Percentiles rank a stretch among this genome's conserved stretches.
Conservation (phyloP, 2,329 filamentous ascomycete genomes). For the Claviceps maximensis region DNA sequence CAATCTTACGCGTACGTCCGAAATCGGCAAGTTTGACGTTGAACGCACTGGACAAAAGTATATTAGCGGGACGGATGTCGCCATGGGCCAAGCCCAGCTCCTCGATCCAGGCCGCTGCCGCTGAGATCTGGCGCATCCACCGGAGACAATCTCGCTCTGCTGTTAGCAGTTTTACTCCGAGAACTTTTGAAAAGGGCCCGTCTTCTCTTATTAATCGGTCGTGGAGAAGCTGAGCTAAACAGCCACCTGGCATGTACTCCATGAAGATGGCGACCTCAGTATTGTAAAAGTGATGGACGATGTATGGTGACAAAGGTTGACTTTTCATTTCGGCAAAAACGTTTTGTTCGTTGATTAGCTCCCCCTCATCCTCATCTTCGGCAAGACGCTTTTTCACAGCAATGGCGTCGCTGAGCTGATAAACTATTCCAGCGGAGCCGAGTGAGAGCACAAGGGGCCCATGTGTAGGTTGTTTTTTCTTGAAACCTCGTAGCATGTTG, state of each 20-base stretch:
- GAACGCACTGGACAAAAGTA: conserved; percentile 2
- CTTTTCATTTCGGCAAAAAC: conserved; percentile 5
- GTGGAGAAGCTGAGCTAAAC: background rate
- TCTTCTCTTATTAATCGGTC: background rate
- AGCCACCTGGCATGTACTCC: conserved; percentile 3
- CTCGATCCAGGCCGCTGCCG: conserved; percentile 7
- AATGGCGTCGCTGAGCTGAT: conserved; percentile 5
- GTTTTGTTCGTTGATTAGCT: conserved; percentile 2
- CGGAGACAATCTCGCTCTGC: background rate
- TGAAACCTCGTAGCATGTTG: background rate
- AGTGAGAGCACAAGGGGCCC: conserved; percentile 4
- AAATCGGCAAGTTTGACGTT: conserved; percentile 7
- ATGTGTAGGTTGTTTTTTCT: background rate
- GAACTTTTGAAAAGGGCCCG: background rate
- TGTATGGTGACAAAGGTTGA: conserved; percentile 7
- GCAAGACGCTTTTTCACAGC: conserved; percentile 7
- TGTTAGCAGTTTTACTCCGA: conserved; percentile 3
- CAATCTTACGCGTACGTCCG: background rate
- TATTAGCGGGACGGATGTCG: conserved; percentile 6
- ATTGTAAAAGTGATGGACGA: conserved; percentile 4
- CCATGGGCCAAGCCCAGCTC: conserved; percentile 5
- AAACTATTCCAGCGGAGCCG: conserved; percentile 7
- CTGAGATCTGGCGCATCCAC: conserved; percentile 7
- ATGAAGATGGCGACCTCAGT: conserved; percentile 6
- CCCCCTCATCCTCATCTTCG: conserved; percentile 3